A percentile compares a stretch with the other conserved stretches of the same genome.
Conservation (phyloP, 176 grass and related monocot species). For the Guadua angustifolia region DNA sequence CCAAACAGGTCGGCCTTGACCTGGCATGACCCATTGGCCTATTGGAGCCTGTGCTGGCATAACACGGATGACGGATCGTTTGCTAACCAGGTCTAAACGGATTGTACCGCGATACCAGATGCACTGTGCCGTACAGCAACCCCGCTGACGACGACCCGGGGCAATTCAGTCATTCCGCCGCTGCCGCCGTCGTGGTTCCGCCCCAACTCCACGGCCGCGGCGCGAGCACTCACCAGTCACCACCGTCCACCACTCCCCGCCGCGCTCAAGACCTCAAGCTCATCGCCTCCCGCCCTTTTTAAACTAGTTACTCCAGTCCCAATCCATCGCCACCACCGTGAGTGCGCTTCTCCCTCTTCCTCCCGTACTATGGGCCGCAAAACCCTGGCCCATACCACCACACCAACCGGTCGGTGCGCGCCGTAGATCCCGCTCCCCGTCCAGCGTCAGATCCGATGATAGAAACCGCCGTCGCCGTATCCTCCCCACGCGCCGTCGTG, state of each 20-base stretch:
- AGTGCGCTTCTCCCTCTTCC: conserved; percentile 3
- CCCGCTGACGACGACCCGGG: not conserved
- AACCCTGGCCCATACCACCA: not conserved
- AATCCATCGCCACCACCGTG: conserved; percentile 1
- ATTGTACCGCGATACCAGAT: no score
- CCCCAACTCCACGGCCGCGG: conserved; percentile 42
- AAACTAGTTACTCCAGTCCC: conserved; percentile 16
- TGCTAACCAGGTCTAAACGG: no score
- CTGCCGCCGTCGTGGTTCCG: conserved; percentile 42
- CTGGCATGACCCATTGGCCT: no score
- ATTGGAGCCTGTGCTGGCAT: no score
- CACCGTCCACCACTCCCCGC: conserved; percentile 4
- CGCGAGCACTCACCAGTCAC: not conserved
- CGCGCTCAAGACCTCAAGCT: not conserved
- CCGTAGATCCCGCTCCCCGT: conserved; percentile 32
- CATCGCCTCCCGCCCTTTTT: conserved; percentile 35
- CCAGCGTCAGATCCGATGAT: conserved; percentile 43
- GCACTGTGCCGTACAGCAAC: no score
- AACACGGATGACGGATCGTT: no score
- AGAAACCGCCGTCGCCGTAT: conserved; percentile 27
- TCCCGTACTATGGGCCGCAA: conserved; percentile 8
- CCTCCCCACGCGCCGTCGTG: conserved; percentile 30
- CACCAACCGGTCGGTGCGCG: conserved; percentile 48
- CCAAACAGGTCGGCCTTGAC: no score
- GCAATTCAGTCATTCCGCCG: conserved; percentile 46